These are phyloP conservation scores for Cryptomeria japonica DNA, from an alignment of 75 land plant species.

Conservation along the genomic window DNA sequence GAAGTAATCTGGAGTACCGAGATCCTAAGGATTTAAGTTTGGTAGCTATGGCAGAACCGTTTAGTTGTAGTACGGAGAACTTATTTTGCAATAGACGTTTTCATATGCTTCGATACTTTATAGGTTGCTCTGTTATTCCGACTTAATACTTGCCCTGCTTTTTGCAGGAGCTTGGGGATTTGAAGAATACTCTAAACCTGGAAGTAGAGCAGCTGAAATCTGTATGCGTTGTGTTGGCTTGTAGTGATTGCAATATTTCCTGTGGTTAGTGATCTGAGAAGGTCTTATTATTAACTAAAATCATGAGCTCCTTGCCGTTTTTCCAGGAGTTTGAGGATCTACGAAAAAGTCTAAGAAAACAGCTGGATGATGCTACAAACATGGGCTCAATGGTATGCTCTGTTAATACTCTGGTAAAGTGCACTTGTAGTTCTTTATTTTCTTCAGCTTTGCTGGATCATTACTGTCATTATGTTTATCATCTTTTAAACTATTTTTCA, in stretches of 20 bases:
- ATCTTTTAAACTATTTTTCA: neutral
- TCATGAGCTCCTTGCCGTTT: neutral
- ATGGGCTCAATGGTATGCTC: neutral
- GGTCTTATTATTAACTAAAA: too few species aligned
- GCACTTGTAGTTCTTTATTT: neutral
- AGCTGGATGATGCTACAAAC: neutral
- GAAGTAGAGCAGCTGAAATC: conserved; percentile 40
- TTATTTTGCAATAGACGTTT: neutral
- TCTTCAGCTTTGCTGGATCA: neutral
- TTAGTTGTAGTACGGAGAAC: neutral
- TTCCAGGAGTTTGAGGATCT: neutral
- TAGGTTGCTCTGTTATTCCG: neutral
- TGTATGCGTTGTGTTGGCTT: conserved; percentile 18
- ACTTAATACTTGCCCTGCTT: neutral
- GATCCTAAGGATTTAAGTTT: neutral
- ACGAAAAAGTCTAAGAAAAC: neutral
- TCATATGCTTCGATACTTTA: too few species aligned
- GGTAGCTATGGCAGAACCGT: neutral
- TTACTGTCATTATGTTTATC: neutral
- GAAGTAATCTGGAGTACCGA: neutral
- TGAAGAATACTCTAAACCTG: conserved; percentile 19
- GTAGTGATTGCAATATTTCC: neutral
- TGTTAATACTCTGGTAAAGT: neutral
- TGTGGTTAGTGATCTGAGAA: too few species aligned
- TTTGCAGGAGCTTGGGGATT: conserved; percentile 38